These are phyloP conservation scores for Tolypocladium paradoxum DNA, from an alignment of 2,329 filamentous ascomycete genomes.

Conservation along the genomic window DNA sequence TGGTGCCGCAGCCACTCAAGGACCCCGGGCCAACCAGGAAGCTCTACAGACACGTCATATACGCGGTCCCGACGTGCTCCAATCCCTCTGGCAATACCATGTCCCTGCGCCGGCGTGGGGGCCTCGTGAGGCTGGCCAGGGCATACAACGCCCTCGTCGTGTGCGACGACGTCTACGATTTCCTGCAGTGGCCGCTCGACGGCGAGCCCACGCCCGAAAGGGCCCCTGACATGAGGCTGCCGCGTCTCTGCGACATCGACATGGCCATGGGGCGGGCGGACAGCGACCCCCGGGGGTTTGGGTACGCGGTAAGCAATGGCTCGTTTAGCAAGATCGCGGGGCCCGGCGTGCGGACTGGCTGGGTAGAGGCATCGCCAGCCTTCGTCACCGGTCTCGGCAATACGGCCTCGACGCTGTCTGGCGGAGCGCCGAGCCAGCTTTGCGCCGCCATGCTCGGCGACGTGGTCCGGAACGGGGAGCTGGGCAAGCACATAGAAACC, in stretches of 20 bases:
- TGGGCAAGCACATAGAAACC: conserved; percentile 32
- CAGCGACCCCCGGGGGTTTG: conserved; percentile 45
- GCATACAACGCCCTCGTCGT: conserved; percentile 73
- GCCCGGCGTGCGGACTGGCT: conserved; percentile 77
- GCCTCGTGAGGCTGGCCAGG: conserved; percentile 66
- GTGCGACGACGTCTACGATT: conserved; percentile 89
- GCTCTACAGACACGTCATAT: conserved; percentile 79
- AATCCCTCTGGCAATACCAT: conserved; percentile 84
- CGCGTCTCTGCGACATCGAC: conserved; percentile 73
- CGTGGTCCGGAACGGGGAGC: conserved; percentile 31
- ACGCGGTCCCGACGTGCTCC: conserved; percentile 77
- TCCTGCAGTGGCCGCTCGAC: conserved; percentile 63
- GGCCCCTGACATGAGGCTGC: conserved; percentile 42
- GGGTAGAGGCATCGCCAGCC: conserved; percentile 61
- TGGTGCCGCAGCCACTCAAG: conserved; percentile 39
- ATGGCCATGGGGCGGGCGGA: conserved; percentile 45
- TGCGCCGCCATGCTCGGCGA: conserved; percentile 39
- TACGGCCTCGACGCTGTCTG: conserved; percentile 42
- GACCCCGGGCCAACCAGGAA: conserved; percentile 50
- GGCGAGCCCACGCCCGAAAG: conserved; percentile 17
- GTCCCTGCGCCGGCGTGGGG: conserved; percentile 54
- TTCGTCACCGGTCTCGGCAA: conserved; percentile 40
- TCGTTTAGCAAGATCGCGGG: conserved; percentile 83
- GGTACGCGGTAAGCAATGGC: conserved; percentile 75
- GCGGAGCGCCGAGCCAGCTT: conserved; percentile 48